These are phyloP conservation scores for Aspergillus sp. DNA, from an alignment of 2,329 filamentous ascomycete species.

Conservation along the genomic window DNA sequence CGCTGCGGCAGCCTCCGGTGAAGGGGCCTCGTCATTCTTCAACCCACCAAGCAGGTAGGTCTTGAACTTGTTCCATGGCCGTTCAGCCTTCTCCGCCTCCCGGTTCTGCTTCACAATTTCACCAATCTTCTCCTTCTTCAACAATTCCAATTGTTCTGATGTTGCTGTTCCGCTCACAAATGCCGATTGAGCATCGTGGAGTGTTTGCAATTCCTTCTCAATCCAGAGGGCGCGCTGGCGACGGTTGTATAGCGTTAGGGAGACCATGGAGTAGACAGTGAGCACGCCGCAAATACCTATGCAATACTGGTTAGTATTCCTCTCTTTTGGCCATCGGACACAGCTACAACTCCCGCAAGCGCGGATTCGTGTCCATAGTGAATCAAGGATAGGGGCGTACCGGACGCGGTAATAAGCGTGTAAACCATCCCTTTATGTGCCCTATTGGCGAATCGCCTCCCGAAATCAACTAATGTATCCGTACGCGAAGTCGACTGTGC, in stretches of 20 bases:
- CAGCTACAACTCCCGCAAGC: neutral
- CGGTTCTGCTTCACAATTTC: slow-evolving; percentile 42
- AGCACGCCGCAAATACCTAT: slow-evolving; percentile 61
- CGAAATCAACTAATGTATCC: slow-evolving; percentile 55
- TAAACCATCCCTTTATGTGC: slow-evolving; percentile 61
- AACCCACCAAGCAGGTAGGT: slow-evolving; percentile 39
- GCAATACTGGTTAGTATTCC: slow-evolving; percentile 1
- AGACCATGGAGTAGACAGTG: slow-evolving; percentile 63
- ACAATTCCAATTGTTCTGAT: slow-evolving; percentile 42
- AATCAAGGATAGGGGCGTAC: slow-evolving; percentile 41
- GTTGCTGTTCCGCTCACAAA: slow-evolving; percentile 41
- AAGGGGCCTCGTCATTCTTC: slow-evolving; percentile 33
- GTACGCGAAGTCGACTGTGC: slow-evolving; percentile 57
- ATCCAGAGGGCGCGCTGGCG: slow-evolving; percentile 63
- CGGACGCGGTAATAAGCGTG: slow-evolving; percentile 61
- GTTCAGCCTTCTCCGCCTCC: slow-evolving; percentile 40
- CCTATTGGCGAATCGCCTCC: slow-evolving; percentile 59
- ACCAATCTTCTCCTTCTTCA: slow-evolving; percentile 46
- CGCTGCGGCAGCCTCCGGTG: slow-evolving; percentile 6
- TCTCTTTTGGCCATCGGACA: neutral
- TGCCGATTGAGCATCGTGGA: slow-evolving; percentile 45
- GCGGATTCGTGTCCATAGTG: neutral
- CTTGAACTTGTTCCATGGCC: slow-evolving; percentile 39
- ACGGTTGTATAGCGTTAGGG: slow-evolving; percentile 68
- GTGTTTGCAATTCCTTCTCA: slow-evolving; percentile 46